A percentile compares a stretch with the other conserved stretches of the same genome.
Evolutionary conservation across 306 rosid species (phyloP).

Genomic region (Rosa lucieae): DNA sequence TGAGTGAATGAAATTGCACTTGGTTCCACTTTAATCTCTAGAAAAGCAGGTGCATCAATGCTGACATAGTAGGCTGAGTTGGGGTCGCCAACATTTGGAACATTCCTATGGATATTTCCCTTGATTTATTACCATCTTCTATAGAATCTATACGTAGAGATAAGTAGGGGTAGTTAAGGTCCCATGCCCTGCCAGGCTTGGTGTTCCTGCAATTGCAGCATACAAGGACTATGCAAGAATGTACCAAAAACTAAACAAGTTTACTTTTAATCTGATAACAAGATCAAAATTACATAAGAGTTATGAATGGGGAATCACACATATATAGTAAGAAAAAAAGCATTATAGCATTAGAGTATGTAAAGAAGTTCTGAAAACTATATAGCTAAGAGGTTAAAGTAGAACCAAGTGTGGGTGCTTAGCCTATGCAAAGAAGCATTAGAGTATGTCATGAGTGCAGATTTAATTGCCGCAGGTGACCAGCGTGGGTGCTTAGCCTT

Average conservation of each 20-base stretch:
- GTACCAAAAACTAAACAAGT: too few species aligned
- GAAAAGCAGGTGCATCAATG: not conserved
- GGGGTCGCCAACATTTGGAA: conserved; percentile 33
- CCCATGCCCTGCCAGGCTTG: conserved; percentile 26
- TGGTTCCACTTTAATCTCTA: conserved; percentile 18
- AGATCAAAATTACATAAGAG: too few species aligned
- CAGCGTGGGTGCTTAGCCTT: conserved; percentile 29
- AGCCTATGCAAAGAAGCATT: not conserved
- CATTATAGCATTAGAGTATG: not conserved
- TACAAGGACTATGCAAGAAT: too few species aligned
- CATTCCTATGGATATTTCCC: conserved; percentile 29
- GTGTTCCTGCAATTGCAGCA: conserved; percentile 13
- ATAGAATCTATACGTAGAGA: conserved; percentile 20
- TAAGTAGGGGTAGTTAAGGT: conserved; percentile 38
- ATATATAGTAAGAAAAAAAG: too few species aligned
- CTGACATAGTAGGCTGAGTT: conserved; percentile 27
- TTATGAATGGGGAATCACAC: too few species aligned
- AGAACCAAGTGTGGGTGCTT: too few species aligned
- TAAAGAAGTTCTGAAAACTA: not conserved
- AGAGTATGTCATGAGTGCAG: conserved; percentile 32
- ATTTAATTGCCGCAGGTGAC: conserved; percentile 45
- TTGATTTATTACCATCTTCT: conserved; percentile 23
- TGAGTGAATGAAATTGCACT: conserved; percentile 21
- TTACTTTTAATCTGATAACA: too few species aligned
- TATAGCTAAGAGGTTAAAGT: not conserved